phyloP scores from a whole-genome alignment of 148 eudicot species.

The Chenopodium formosanum region DNA sequence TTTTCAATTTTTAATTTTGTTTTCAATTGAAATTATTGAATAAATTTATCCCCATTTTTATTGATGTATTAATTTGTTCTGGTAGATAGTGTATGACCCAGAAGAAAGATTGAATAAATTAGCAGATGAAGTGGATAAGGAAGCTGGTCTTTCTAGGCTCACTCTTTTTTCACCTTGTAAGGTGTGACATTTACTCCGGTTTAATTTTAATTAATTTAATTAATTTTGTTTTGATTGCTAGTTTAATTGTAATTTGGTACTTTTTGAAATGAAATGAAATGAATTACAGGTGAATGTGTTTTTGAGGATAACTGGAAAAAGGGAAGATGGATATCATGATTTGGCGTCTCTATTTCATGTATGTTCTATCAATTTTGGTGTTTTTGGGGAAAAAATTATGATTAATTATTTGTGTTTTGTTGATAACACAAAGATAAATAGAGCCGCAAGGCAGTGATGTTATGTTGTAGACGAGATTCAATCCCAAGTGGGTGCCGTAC shows the following conservation, averaged over 20 bases:
- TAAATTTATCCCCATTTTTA: neutral
- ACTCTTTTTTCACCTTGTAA: conserved; percentile 97
- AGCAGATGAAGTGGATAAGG: conserved; percentile 82
- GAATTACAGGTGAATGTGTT: conserved; percentile 81
- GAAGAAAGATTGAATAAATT: conserved; percentile 65
- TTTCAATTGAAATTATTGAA: neutral
- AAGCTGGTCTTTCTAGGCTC: conserved; percentile 77
- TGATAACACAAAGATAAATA: too few species aligned
- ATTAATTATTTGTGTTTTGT: too few species aligned
- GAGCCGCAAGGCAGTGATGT: neutral
- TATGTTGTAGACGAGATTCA: neutral
- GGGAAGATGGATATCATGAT: conserved; percentile 97
- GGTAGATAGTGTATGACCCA: conserved; percentile 75
- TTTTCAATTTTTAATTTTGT: neutral
- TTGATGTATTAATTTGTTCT: conserved; percentile 7
- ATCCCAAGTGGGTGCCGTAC: neutral
- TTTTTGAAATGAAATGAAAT: neutral
- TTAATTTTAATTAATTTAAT: neutral
- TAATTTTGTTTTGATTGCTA: neutral
- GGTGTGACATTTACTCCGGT: conserved; percentile 36
- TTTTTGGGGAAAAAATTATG: neutral
- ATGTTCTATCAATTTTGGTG: conserved; percentile 27
- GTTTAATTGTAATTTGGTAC: conserved; percentile 13
- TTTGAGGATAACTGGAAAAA: conserved; percentile 84
- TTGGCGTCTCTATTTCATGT: conserved; percentile 98